These are phyloP conservation scores for Hebeloma cylindrosporum DNA, from an alignment of 768 basidiomycete species.

Conservation along the genomic window DNA sequence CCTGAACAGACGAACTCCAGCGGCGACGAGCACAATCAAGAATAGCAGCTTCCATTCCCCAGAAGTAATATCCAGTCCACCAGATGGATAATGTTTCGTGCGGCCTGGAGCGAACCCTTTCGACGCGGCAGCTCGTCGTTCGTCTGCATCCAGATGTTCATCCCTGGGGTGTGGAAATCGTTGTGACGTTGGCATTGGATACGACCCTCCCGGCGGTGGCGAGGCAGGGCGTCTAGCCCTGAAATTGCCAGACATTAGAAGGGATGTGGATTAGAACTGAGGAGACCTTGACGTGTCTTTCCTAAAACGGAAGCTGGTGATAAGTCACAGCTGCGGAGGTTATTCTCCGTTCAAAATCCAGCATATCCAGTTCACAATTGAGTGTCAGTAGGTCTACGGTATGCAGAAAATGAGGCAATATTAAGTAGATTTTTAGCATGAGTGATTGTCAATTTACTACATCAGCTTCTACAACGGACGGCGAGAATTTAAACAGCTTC, in stretches of 20 bases:
- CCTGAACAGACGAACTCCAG: slow-evolving; percentile 81
- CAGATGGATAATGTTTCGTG: slow-evolving; percentile 45
- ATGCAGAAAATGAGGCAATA: too few species aligned
- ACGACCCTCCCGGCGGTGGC: slow-evolving; percentile 49
- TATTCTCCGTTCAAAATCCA: background rate
- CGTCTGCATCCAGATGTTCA: slow-evolving; percentile 74
- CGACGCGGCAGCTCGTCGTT: slow-evolving; percentile 66
- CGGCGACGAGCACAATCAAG: slow-evolving; percentile 65
- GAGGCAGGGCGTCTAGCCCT: slow-evolving; percentile 70
- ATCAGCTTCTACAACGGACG: too few species aligned
- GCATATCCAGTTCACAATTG: too few species aligned
- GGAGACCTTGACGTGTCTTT: background rate
- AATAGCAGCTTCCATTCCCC: slow-evolving; percentile 80
- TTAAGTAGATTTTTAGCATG: too few species aligned
- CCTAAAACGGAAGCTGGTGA: too few species aligned
- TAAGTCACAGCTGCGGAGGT: too few species aligned
- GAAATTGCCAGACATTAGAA: slow-evolving; percentile 48
- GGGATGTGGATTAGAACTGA: background rate
- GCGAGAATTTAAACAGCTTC: slow-evolving; percentile 72
- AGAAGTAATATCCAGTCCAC: slow-evolving; percentile 62
- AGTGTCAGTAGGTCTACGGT: too few species aligned
- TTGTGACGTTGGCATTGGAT: slow-evolving; percentile 39
- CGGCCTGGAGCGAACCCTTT: slow-evolving; percentile 56
- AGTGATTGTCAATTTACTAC: too few species aligned
- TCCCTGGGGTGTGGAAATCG: slow-evolving; percentile 66